Conservation (phyloP, 176 grass and related monocot genomes). For the Musa acuminata region DNA sequence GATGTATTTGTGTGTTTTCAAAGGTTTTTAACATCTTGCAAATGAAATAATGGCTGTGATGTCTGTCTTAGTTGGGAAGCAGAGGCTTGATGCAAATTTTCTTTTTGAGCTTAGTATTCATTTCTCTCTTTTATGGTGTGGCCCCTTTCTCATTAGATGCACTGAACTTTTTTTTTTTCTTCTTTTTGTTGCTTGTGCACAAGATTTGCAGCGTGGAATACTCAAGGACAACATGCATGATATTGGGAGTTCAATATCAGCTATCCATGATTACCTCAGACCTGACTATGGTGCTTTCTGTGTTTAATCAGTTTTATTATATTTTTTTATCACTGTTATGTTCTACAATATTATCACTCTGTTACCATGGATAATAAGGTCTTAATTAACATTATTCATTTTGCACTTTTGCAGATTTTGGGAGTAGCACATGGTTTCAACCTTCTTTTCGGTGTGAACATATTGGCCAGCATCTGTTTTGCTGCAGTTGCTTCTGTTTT, state of each 20-base stretch:
- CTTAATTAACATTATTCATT: background rate
- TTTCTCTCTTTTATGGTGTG: conserved; percentile 7
- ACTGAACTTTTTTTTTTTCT: conserved; percentile 5
- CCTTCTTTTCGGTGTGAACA: conserved; percentile 73
- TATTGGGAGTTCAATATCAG: conserved; percentile 26
- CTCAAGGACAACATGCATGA: conserved; percentile 54
- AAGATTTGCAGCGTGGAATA: conserved; percentile 87
- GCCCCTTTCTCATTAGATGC: conserved; percentile 10
- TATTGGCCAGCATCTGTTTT: conserved; percentile 66
- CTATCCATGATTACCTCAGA: conserved; percentile 6
- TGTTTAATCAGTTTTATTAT: background rate
- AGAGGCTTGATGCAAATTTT: background rate
- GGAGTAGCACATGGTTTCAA: conserved; percentile 78
- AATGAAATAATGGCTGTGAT: background rate
- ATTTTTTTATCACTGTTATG: background rate
- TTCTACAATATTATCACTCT: background rate
- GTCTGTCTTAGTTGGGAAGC: background rate
- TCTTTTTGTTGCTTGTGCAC: conserved; percentile 24
- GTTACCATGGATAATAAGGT: background rate
- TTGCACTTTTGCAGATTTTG: conserved; percentile 55
- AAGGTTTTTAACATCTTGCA: background rate
- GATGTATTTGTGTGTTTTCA: background rate
- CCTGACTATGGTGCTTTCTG: conserved; percentile 6
- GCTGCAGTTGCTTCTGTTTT: conserved; percentile 59
- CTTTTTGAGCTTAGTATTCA: background rate